These are phyloP conservation scores for Fusarium sp. DNA, from an alignment of 2,329 filamentous ascomycete species.

Conservation along the genomic window DNA sequence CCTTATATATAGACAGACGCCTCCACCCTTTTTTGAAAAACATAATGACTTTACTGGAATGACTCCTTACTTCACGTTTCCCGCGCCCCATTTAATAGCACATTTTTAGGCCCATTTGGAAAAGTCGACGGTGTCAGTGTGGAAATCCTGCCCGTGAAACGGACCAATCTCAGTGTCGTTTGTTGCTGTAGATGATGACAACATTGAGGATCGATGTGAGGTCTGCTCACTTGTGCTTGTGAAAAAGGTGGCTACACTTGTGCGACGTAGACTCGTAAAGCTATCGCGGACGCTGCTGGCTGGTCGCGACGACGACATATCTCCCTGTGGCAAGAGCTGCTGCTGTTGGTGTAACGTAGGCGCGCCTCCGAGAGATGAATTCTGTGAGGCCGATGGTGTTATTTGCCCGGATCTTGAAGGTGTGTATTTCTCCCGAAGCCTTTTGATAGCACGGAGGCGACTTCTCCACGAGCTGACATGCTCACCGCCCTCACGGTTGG, in stretches of 20 bases:
- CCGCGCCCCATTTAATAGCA: neutral
- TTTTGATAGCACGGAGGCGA: conserved; percentile 83
- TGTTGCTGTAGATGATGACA: conserved; percentile 61
- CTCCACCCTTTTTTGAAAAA: conserved; percentile 15
- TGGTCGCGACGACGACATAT: conserved; percentile 48
- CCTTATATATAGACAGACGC: conserved; percentile 44
- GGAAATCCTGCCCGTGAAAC: conserved; percentile 41
- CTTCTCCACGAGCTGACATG: conserved; percentile 90
- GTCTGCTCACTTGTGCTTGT: conserved; percentile 63
- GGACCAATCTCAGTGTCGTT: conserved; percentile 61
- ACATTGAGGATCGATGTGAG: conserved; percentile 66
- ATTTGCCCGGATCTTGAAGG: conserved; percentile 50
- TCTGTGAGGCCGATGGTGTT: conserved; percentile 42
- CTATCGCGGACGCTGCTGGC: conserved; percentile 65
- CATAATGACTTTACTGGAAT: conserved; percentile 21
- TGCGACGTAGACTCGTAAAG: conserved; percentile 65
- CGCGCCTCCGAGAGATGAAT: conserved; percentile 42
- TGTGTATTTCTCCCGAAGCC: conserved; percentile 74
- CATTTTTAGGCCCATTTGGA: conserved; percentile 48
- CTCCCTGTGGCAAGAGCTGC: conserved; percentile 32
- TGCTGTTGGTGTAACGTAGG: conserved; percentile 33
- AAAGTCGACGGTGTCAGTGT: conserved; percentile 51
- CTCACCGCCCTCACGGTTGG: conserved; percentile 77
- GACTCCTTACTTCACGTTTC: conserved; percentile 9
- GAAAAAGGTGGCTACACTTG: conserved; percentile 73